Conservation (phyloP, 2,329 filamentous ascomycete species). For the Cercospora canescens region DNA sequence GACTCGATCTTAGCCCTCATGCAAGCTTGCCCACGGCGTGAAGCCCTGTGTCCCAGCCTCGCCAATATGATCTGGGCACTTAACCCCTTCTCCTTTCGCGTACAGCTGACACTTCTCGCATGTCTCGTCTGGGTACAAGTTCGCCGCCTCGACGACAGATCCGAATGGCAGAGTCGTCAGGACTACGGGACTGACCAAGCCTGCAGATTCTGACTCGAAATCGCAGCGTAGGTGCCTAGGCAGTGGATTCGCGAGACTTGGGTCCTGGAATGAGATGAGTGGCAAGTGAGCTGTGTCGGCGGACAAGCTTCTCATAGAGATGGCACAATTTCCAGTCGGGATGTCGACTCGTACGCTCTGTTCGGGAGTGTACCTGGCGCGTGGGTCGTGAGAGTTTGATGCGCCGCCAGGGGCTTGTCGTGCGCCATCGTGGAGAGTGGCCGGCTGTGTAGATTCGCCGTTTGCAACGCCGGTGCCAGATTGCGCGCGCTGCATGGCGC, state of each 20-base stretch:
- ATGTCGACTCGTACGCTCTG: not conserved
- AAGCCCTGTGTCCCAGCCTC: slow-evolving; percentile 7
- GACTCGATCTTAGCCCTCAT: not conserved
- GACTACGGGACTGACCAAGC: slow-evolving; percentile 8
- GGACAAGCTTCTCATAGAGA: not conserved
- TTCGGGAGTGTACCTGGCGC: not conserved
- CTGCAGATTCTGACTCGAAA: not conserved
- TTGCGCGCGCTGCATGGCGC: not conserved
- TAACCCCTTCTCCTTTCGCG: not conserved
- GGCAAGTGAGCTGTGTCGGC: slow-evolving; percentile 10
- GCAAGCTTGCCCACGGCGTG: not conserved
- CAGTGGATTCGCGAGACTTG: not conserved
- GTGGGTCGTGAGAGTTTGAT: not conserved
- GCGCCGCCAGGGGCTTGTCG: not conserved
- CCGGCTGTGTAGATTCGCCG: not conserved
- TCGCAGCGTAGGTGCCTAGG: slow-evolving; percentile 5
- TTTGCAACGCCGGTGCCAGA: not conserved
- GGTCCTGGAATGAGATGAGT: not conserved
- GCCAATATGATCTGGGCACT: not conserved
- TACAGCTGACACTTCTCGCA: not conserved
- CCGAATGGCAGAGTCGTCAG: slow-evolving; percentile 17
- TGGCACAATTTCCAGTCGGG: not conserved
- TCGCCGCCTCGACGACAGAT: slow-evolving; percentile 12
- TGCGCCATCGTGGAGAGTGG: not conserved
- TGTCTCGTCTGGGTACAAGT: slow-evolving; percentile 5